Percentiles rank a stretch among this genome's conserved stretches.
Evolutionary conservation across 192 early-diverging fungal genomes (phyloP).

Genomic region (Coemansia interrupta): DNA sequence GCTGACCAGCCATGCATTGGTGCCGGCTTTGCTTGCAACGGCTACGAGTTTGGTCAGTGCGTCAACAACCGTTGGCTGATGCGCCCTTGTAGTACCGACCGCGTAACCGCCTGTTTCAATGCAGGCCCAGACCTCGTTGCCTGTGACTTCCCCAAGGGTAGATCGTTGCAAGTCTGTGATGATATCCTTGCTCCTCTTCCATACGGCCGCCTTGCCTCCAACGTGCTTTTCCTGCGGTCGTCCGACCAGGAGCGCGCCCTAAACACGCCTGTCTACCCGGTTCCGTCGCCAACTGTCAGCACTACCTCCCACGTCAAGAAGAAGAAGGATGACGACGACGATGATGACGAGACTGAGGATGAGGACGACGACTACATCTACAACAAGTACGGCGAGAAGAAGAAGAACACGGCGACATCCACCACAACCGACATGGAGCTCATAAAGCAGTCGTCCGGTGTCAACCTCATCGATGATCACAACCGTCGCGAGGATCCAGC

Average conservation of each 20-base stretch:
- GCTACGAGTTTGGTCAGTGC: constrained; percentile 52
- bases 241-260: constrained; percentile 48
- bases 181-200: constrained; percentile 43
- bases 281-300: constrained; percentile 14
- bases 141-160: constrained; percentile 50
- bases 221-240: constrained; percentile 42
- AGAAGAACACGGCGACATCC: constrained; percentile 43
- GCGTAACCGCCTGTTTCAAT: constrained; percentile 44
- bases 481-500: constrained; percentile 49
- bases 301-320: constrained; percentile 31
- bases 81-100: constrained; percentile 48
- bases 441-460: constrained; percentile 43
- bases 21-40: constrained; percentile 45
- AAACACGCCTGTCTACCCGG: constrained; percentile 45
- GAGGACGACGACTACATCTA: constrained; percentile 45
- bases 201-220: constrained; percentile 43
- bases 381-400: constrained; percentile 52
- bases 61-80: constrained; percentile 51
- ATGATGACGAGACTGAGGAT: constrained; percentile 29
- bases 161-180: constrained; percentile 46
- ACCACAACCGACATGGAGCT: constrained; percentile 48
- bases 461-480: constrained; percentile 50
- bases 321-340: constrained; percentile 42
- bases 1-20: constrained; percentile 46
- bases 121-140: constrained; percentile 37